Base-by-base conservation (phyloP, 768 basidiomycete genomes). In the Lactifluus subvellereus region DNA sequence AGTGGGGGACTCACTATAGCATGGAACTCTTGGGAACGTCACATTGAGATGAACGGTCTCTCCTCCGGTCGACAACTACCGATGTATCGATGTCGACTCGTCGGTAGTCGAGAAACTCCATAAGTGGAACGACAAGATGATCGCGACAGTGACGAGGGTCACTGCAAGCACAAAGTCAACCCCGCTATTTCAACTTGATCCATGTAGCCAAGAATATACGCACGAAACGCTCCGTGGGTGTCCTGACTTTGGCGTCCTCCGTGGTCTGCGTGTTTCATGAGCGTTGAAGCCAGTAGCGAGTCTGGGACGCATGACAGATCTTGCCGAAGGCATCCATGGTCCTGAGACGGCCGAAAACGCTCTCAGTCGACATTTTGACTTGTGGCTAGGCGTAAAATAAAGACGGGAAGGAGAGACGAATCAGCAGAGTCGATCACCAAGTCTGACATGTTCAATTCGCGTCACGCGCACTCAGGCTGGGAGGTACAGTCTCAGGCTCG, bases 241-340 rank as follows among this genome's bases (percentile, higher is more conserved):
- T 98, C 82, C 94, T 94, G 77, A 99, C 92, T 78, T 98, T 98
- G 66, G 98, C 97, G 80, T 99, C 97, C 72, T 98, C 97, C 74
- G 91, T 92, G 42, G 97, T 99, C 96, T 99, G 70, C 5, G 27
- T 20, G 35, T 38, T 27, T 54, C 16, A 42, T 50, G 53, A 49
- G 42, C 45, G 30, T 51, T 48, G 2, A 16, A 50, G 4, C 6
- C 5, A 4, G 47, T 10, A 32, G 53, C 18, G 13, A 37, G n/a
- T 16, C 27, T 40, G 30, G 9, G 2, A 27, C 16, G 35, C 27
- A 16, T 16, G 60, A 69, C 80, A 68, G 71, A 96, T 97, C 88
- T 98, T 99, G 66, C 97, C 97, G 81, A 99, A 99, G 76, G 97
- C 97, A 80, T 99, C 97, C 58, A 98, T 82, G 72, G 94, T 92